Evolutionary conservation across 176 grass and related monocot species (phyloP).

Genomic region (sorghum (Sorghum bicolor)): DNA sequence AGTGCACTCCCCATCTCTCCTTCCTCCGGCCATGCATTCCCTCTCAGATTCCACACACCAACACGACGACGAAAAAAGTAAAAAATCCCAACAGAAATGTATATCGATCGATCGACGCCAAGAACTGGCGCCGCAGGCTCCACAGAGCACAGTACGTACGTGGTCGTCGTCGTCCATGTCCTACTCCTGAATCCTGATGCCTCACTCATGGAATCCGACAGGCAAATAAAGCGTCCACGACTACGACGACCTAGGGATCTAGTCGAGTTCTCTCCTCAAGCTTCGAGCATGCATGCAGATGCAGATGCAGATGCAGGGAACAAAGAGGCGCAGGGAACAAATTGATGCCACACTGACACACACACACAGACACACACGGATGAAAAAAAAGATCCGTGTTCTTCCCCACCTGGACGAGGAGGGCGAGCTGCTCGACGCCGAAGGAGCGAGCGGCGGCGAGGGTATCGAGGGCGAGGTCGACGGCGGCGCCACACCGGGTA

Average conservation of each 20-base stretch:
- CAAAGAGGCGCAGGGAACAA: too few species aligned
- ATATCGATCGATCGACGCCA: too few species aligned
- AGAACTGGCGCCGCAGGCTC: slow-evolving; percentile 1
- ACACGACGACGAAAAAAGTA: neutral
- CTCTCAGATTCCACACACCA: slow-evolving; percentile 17
- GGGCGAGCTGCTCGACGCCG: slow-evolving; percentile 75
- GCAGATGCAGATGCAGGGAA: too few species aligned
- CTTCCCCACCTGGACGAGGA: slow-evolving; percentile 63
- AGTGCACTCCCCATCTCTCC: too few species aligned
- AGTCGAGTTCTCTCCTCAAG: neutral
- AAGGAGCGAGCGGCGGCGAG: slow-evolving; percentile 56
- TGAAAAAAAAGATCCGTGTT: neutral
- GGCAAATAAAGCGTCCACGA: too few species aligned
- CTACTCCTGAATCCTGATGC: too few species aligned
- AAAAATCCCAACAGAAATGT: neutral
- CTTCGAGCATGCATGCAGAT: neutral
- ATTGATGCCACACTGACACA: neutral
- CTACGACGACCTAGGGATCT: slow-evolving; percentile 35
- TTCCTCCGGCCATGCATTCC: neutral
- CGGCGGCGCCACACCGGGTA: slow-evolving; percentile 41
- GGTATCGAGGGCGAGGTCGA: slow-evolving; percentile 61
- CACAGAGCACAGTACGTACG: slow-evolving; percentile 25
- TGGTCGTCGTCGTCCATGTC: too few species aligned
- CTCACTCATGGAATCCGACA: too few species aligned
- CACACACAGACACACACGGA: neutral